A percentile compares a stretch with the other conserved stretches of the same genome.
Evolutionary conservation across 495 filamentous ascomycete genomes (phyloP).

Genomic region (Xylaria bambusicola): DNA sequence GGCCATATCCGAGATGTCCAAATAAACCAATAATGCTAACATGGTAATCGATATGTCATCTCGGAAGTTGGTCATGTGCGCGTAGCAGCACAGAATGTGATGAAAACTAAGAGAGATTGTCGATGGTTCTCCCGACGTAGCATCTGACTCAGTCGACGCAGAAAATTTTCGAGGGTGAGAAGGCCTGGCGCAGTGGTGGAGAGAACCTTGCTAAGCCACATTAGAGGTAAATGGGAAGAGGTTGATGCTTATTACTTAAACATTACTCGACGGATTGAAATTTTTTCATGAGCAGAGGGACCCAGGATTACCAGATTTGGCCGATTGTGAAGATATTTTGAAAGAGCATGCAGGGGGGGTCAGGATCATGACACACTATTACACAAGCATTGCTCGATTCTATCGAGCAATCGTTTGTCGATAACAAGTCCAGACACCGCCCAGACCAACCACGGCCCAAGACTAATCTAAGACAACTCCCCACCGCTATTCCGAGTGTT

Average conservation of each 20-base stretch:
- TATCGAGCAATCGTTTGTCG: constrained; percentile 11
- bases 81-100: neutral
- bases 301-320: constrained; percentile 18
- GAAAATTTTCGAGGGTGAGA: neutral
- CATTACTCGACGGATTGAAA: constrained; percentile 14
- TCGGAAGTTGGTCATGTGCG: neutral
- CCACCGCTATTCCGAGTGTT: neutral
- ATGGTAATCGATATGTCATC: neutral
- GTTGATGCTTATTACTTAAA: constrained; percentile 17
- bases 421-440: constrained; percentile 2
- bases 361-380: constrained; percentile 15
- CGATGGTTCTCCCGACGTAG: neutral
- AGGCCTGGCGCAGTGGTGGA: neutral
- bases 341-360: neutral
- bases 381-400: constrained; percentile 20
- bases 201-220: neutral
- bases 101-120: neutral
- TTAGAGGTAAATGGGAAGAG: no score
- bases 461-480: neutral
- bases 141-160: neutral
- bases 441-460: neutral
- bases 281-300: neutral
- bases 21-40: no score
- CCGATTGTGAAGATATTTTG: constrained; percentile 15
- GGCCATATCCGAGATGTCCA: no score